Evolutionary conservation across 805 yeast genomes (phyloP), one percentile per base, ranked within the genome.

Genomic region (Kurtzmaniella fragi): DNA sequence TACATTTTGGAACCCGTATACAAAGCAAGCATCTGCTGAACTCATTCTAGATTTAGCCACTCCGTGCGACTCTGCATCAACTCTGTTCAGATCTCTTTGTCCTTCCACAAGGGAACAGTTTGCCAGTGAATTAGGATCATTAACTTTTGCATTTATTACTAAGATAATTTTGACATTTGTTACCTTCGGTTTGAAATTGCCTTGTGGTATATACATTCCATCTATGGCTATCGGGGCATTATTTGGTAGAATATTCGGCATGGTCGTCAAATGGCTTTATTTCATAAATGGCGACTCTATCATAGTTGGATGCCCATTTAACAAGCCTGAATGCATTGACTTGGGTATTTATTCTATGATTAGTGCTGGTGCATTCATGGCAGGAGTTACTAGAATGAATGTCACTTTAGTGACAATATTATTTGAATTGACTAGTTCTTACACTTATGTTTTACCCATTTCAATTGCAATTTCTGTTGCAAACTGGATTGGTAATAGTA

Each of bases 161-260:
- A 77, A 77, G 44, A 44, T 70, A 1, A 40, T 66, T 3, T 54
- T 77, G 25, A 78, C 82, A 5, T 62, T 71, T 17, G 54, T 77
- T 11, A 75, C 82, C 0, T 75, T 76, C 54, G 84, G 84, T 1
- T 52, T 77, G 37, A 78, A 76, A 46, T 59, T 78, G 2, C 84
- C 84, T 1, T 69, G 77, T 33, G 84, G 84, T 4, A 71, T 78
- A 11, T 78, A 78, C 44, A 79, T 79, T 2, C 84, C 84, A 4
- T 71, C 80, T 1, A 78, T 78, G 84, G 78, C 75, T 1, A 64
- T 73, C 16, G 84, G 84, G 0, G 82, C 83, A 2, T 54, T 79
- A 23, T 77, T 74, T 57, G 83, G 83, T 2, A 51, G 82, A 9
- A 47, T 71, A 1, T 61, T 75, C 41, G 77, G 77, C 1, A 63